Conservation (phyloP, 179 eudicot species). For the Corrigiola litoralis region DNA sequence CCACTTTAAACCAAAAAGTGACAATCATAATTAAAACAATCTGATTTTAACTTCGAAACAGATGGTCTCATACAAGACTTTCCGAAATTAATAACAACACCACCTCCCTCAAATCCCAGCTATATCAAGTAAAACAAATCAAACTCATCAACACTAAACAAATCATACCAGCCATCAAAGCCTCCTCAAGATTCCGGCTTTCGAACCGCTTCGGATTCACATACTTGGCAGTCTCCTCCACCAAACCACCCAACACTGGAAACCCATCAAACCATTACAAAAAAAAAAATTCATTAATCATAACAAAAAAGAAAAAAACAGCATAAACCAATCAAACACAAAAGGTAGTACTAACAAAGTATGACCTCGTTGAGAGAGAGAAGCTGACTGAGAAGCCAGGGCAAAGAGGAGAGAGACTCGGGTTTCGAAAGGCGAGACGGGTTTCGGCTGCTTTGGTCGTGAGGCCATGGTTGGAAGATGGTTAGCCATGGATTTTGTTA, state of each 20-base stretch:
- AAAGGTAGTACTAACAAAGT: too few relatives aligned
- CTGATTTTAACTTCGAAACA: background rate
- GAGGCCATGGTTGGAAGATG: too few relatives aligned
- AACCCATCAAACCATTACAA: background rate
- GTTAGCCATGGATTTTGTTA: background rate
- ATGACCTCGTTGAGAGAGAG: constrained; percentile 67
- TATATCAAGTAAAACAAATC: too few relatives aligned
- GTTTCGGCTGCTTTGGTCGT: constrained; percentile 8
- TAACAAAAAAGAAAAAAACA: background rate
- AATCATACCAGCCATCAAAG: constrained; percentile 87
- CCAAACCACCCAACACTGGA: constrained; percentile 66
- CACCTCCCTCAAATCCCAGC: too few relatives aligned
- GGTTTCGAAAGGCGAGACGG: constrained; percentile 60
- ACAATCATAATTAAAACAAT: background rate
- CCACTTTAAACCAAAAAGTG: background rate
- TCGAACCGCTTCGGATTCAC: constrained; percentile 64
- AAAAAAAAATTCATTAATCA: background rate
- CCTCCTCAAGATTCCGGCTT: constrained; percentile 71
- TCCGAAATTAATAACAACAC: too few relatives aligned
- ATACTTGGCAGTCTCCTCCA: constrained; percentile 62
- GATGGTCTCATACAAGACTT: too few relatives aligned
- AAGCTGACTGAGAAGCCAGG: constrained; percentile 70
- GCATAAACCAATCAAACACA: background rate
- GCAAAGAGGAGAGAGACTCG: constrained; percentile 81
- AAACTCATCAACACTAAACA: too few relatives aligned